phyloP scores from a whole-genome alignment of 352 stramenopile genomes.

The Pythium chondricola region DNA sequence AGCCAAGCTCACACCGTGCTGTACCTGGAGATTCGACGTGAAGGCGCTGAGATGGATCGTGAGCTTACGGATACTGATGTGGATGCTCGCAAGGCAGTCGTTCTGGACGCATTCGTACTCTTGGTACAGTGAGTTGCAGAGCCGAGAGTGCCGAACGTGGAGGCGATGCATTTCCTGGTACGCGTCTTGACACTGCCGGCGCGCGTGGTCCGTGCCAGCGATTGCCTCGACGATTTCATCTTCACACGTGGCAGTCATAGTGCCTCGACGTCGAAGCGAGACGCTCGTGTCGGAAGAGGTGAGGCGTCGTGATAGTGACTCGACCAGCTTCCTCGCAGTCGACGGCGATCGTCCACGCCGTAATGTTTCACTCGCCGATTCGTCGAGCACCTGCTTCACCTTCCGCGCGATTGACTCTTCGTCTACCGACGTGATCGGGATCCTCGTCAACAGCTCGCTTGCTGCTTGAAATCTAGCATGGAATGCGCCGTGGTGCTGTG shows the following conservation, averaged over 20 bases:
- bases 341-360: constrained; percentile 9
- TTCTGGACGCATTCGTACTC: constrained; percentile 20
- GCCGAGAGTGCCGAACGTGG: constrained; percentile 9
- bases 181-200: constrained; percentile 11
- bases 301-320: constrained; percentile 13
- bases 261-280: neutral
- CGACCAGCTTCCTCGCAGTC: constrained; percentile 19
- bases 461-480: constrained; percentile 9
- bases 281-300: neutral
- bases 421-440: no score
- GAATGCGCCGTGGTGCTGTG: constrained; percentile 1
- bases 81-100: constrained; percentile 17
- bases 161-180: constrained; percentile 15
- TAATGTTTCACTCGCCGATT: no score
- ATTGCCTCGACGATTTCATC: constrained; percentile 1
- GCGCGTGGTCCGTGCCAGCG: constrained; percentile 2
- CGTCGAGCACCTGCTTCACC: constrained; percentile 3
- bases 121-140: constrained; percentile 19
- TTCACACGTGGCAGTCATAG: neutral
- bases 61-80: constrained; percentile 23
- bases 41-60: constrained; percentile 27
- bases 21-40: constrained; percentile 26
- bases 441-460: no score
- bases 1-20: neutral
- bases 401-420: neutral